Conservation (phyloP, 768 basidiomycete genomes). For the Galerina marginata region DNA sequence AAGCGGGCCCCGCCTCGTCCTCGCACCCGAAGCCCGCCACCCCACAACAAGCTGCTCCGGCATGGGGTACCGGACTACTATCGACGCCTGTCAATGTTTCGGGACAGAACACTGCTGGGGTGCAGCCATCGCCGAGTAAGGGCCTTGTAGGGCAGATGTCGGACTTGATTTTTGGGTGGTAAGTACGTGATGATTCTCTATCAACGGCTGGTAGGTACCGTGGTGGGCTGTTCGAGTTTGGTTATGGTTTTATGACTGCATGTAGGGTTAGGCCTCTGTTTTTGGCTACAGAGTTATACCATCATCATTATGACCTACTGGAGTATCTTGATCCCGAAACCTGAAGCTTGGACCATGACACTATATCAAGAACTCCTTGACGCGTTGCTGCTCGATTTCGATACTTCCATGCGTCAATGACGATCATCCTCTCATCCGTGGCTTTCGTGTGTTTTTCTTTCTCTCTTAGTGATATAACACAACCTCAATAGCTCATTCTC, state of each 20-base stretch:
- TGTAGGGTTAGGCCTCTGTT: no score
- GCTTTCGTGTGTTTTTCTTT: constrained; percentile 16
- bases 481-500: background rate
- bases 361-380: no score
- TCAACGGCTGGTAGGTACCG: no score
- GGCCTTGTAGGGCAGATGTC: constrained; percentile 75
- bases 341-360: no score
- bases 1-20: constrained; percentile 34
- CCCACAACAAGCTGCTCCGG: constrained; percentile 27
- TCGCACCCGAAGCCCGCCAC: constrained; percentile 32
- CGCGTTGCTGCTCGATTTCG: background rate
- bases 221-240: no score
- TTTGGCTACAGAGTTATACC: no score
- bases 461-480: background rate
- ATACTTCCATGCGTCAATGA: background rate
- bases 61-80: constrained; percentile 24
- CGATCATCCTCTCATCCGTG: background rate
- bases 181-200: constrained; percentile 18
- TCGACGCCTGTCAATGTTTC: constrained; percentile 23
- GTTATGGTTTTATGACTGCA: no score
- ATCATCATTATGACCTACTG: no score
- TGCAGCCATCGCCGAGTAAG: constrained; percentile 49
- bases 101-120: constrained; percentile 10
- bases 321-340: no score
- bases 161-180: constrained; percentile 86